phyloP scores from a whole-genome alignment of 2,329 filamentous ascomycete genomes.

The Tolypocladium album region DNA sequence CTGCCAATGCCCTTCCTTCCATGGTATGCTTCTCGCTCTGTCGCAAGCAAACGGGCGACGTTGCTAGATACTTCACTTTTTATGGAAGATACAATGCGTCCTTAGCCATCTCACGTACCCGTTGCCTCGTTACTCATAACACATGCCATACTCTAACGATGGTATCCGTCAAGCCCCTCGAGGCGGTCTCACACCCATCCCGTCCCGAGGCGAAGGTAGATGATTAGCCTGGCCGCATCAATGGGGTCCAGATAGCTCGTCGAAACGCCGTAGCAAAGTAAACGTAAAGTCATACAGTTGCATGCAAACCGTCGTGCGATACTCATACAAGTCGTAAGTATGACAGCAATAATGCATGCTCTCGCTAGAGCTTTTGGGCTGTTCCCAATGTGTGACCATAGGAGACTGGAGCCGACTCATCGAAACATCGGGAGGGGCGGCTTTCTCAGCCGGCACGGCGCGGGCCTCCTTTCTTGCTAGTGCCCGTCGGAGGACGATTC shows the following conservation, averaged over 20 bases:
- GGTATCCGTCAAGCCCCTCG: constrained; percentile 1
- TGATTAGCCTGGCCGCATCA: neutral
- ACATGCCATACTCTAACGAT: constrained; percentile 10
- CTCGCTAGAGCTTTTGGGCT: constrained; percentile 11
- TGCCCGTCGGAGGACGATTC: constrained; percentile 29
- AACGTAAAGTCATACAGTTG: constrained; percentile 11
- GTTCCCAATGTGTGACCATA: neutral
- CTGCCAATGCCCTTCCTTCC: neutral
- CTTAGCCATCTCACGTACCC: neutral
- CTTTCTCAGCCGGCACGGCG: neutral
- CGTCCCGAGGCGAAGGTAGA: neutral
- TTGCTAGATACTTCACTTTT: neutral
- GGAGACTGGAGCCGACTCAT: neutral
- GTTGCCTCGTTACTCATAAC: constrained; percentile 12
- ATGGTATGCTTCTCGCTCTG: neutral
- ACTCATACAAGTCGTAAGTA: constrained; percentile 20
- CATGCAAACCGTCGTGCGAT: constrained; percentile 8
- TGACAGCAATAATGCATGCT: constrained; percentile 21
- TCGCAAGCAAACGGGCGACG: neutral
- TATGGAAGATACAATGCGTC: neutral
- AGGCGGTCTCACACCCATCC: neutral
- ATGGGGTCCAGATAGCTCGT: constrained; percentile 5
- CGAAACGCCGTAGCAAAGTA: constrained; percentile 9
- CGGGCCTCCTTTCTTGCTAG: constrained; percentile 3
- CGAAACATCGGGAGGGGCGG: constrained; percentile 3